Percentiles rank a stretch among this genome's conserved stretches.
phyloP scores from a whole-genome alignment of 2,329 filamentous ascomycete species.

The Diplodia sapinea region DNA sequence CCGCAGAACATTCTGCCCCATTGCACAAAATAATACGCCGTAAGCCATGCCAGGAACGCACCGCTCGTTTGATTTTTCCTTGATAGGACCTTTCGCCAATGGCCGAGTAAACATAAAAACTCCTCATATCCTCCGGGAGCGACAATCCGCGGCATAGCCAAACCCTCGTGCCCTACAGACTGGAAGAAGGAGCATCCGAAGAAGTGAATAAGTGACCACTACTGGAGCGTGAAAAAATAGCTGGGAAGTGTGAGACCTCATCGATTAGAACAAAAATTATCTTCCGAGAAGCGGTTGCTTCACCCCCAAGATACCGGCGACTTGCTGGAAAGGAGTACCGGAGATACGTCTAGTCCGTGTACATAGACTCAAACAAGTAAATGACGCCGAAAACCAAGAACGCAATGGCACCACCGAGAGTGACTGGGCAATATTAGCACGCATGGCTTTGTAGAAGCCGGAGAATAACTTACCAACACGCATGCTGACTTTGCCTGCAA shows the following conservation, averaged over 20 bases:
- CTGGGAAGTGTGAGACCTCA: neutral
- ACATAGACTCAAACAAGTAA: conserved; percentile 82
- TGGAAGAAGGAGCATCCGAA: neutral
- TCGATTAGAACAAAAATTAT: conserved; percentile 18
- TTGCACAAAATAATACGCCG: conserved; percentile 12
- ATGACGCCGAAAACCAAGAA: conserved; percentile 93
- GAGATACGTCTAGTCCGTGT: conserved; percentile 45
- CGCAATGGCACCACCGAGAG: conserved; percentile 85
- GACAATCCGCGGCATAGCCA: neutral
- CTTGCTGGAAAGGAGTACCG: neutral
- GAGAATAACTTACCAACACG: conserved; percentile 78
- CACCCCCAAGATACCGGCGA: neutral
- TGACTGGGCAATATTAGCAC: conserved; percentile 64
- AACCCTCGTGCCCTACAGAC: conserved; percentile 13
- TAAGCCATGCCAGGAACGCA: conserved; percentile 23
- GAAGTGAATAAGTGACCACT: neutral
- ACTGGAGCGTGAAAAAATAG: neutral
- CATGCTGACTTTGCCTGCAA: conserved; percentile 92
- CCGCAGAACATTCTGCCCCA: neutral
- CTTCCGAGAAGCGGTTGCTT: neutral
- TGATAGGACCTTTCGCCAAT: neutral
- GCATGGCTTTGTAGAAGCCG: conserved; percentile 30
- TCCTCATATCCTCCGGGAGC: neutral
- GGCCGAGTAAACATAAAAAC: neutral
- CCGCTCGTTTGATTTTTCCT: conserved; percentile 12